Base-by-base conservation (phyloP, 2,329 filamentous ascomycete species). In the Plenodomus lindquistii region DNA sequence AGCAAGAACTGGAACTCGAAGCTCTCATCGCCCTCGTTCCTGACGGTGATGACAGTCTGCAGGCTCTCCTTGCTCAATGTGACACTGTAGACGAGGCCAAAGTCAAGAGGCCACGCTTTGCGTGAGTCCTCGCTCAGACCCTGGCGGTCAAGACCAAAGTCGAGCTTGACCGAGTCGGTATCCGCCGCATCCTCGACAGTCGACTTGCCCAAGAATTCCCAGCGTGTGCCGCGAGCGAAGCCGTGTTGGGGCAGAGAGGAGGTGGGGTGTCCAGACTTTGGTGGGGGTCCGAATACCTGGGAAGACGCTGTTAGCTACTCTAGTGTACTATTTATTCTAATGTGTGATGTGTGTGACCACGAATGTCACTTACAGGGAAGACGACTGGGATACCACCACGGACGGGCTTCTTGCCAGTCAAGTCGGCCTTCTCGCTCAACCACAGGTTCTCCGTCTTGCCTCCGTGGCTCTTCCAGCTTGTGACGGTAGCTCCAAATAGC, bases 141-240 rank as follows among this genome's bases (percentile, higher is more conserved):
- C 42, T 82, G 80, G 21, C 85, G 82, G 42, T 88, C 90, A 29
- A 99, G 85, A 21, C 93, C 94, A 73, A 99, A 97, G 77, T 99
- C 94, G 52, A 99, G 86, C 81, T 96, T 97, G 58, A 97, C 86
- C 40, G 85, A 86, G 42, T 72, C 68, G 11, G 73, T 67, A 50
- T 72, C 72, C 35, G 65, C 57, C 8, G 78, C 81, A 40, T 69
- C 69, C 71, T 91, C 87, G 5, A 82, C 84, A n/a, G 83, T 86
- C 6, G 87, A 90, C 76, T 93, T 95, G 67, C 92, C 92, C 42
- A 99, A 81, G 71, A 94, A 96, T 73, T 97, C 92, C 94, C 94
- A 99, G 54, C 83, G 83, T 38, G 87, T 89, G 67, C 84, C 92
- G 62, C 94, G 90, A 34, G 93, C 94, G 74, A 99, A 96, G 60